Percentiles rank a stretch among this genome's conserved stretches.
phyloP scores from a whole-genome alignment of 257 asterid species.

The Cinchona pubescens region DNA sequence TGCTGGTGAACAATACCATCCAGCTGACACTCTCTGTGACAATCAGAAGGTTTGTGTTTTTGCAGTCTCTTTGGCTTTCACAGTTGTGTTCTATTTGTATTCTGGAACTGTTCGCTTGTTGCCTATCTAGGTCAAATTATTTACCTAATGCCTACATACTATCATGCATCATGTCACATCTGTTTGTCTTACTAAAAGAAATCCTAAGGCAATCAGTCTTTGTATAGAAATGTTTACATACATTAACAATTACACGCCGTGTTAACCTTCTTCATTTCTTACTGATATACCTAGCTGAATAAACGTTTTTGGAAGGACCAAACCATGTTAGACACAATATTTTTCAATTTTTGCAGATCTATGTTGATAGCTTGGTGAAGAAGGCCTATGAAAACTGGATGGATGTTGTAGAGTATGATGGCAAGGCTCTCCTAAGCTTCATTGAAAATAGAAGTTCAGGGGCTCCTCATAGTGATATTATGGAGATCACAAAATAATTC shows the following conservation, averaged over 20 bases:
- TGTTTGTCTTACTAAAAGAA: background rate
- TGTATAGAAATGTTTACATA: background rate
- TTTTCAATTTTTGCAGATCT: conserved; percentile 48
- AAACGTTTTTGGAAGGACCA: background rate
- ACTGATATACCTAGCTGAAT: background rate
- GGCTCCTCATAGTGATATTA: conserved; percentile 35
- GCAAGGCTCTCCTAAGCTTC: conserved; percentile 72
- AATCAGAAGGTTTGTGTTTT: conserved; percentile 69
- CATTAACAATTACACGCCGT: background rate
- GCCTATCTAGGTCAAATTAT: background rate
- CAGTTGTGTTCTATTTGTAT: background rate
- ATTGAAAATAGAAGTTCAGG: conserved; percentile 43
- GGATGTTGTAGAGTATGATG: conserved; percentile 84
- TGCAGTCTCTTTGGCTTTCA: background rate
- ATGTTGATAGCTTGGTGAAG: conserved; percentile 78
- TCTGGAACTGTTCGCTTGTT: background rate
- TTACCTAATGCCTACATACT: background rate
- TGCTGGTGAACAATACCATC: conserved; percentile 62
- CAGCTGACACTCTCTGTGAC: conserved; percentile 77
- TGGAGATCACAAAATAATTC: conserved; percentile 46
- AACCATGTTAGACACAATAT: background rate
- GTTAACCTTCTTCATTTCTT: background rate
- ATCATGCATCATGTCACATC: background rate
- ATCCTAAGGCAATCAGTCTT: background rate
- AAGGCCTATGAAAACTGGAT: conserved; percentile 93